Evolutionary conservation across 23 red algal species (phyloP).

Genomic region (Gracilariopsis chorda): DNA sequence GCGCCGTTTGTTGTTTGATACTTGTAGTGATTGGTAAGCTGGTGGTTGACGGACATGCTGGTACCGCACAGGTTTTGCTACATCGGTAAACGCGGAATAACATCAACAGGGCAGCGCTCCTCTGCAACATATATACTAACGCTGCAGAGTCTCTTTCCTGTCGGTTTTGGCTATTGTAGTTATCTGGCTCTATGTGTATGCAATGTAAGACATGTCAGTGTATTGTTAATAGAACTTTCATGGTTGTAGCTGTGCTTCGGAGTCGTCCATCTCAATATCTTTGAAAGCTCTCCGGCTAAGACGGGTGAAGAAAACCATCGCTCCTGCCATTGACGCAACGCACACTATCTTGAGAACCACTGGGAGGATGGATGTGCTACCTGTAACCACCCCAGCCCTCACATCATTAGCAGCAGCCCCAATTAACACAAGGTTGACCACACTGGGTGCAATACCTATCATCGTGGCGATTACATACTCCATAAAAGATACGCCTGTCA

Average conservation of each 20-base stretch:
- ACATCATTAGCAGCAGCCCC: slow-evolving; percentile 40
- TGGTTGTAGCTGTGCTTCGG: not conserved
- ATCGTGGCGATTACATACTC: slow-evolving; percentile 38
- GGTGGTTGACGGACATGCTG: not conserved
- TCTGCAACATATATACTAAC: no score
- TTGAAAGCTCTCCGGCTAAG: not conserved
- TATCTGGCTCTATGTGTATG: no score
- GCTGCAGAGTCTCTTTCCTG: no score
- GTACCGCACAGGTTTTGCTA: not conserved
- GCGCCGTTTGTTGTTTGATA: not conserved
- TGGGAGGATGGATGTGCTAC: not conserved
- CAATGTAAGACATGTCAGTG: slow-evolving; percentile 32
- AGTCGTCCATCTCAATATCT: slow-evolving; percentile 7
- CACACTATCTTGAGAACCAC: slow-evolving; percentile 5
- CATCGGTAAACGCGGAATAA: no score
- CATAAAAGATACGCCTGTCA: slow-evolving; percentile 41
- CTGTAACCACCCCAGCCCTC: slow-evolving; percentile 19
- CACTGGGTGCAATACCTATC: slow-evolving; percentile 55
- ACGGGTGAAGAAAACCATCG: slow-evolving; percentile 24
- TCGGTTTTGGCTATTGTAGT: no score
- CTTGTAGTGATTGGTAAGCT: not conserved
- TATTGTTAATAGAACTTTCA: not conserved
- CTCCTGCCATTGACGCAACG: slow-evolving; percentile 9
- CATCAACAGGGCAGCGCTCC: no score
- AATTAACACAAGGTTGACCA: slow-evolving; percentile 50